These are phyloP conservation scores for Alternaria longipes DNA, from an alignment of 2,329 filamentous ascomycete species.

Conservation along the genomic window DNA sequence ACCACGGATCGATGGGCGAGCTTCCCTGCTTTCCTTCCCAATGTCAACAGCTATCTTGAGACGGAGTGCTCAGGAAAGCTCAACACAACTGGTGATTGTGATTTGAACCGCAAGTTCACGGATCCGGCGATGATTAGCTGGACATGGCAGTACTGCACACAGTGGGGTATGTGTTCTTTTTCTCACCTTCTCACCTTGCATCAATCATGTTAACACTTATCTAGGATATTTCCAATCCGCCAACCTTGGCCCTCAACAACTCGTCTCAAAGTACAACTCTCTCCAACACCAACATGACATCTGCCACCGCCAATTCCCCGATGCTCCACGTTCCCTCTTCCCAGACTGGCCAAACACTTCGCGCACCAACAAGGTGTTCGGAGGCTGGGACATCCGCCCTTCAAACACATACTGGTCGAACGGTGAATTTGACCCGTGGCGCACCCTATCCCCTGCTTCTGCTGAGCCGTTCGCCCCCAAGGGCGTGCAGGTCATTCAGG, in stretches of 20 bases:
- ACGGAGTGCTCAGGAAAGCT: constrained; percentile 54
- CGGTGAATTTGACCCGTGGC: constrained; percentile 64
- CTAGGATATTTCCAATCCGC: constrained; percentile 58
- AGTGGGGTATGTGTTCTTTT: constrained; percentile 54
- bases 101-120: constrained; percentile 47
- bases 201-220: constrained; percentile 7
- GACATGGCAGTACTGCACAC: constrained; percentile 63
- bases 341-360: constrained; percentile 53
- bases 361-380: constrained; percentile 55
- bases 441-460: constrained; percentile 57
- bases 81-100: constrained; percentile 44
- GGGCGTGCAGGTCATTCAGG: background rate
- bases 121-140: constrained; percentile 55
- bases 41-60: constrained; percentile 53
- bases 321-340: constrained; percentile 51
- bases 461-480: constrained; percentile 54
- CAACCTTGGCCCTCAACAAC: constrained; percentile 58
- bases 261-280: constrained; percentile 59
- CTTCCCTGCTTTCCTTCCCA: constrained; percentile 49
- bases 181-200: background rate
- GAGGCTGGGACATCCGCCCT: constrained; percentile 63
- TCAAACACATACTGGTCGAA: constrained; percentile 62
- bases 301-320: constrained; percentile 61
- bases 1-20: constrained; percentile 55
- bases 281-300: constrained; percentile 55